Evolutionary conservation across 768 basidiomycete species (phyloP), one percentile per base, ranked within the genome.

Genomic region (Arthromyces matolae): DNA sequence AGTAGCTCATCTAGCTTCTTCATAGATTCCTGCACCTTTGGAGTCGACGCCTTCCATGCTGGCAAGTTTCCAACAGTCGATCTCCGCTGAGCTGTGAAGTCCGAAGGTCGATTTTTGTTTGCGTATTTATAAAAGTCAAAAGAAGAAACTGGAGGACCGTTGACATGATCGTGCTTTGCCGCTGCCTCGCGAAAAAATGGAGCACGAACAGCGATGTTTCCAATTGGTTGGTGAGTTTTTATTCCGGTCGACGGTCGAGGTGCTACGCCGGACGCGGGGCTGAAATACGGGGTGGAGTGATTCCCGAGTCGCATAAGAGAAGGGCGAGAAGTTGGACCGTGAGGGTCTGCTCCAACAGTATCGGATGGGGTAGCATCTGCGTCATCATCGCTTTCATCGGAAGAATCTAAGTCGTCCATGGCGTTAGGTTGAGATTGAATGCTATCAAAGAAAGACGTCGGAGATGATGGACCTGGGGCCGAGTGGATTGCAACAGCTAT

Each of bases 1-100:
- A 93, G 68, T 80, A 93, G 77, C 52, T 88, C 89, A 61, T 92
- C 88, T 54, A 92, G 67, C 65, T 74, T 79, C 66, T 68, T 73
- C 51, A 84, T 62, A 23, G 81, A 81, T 64, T 86, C 83, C 54
- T 80, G 71, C 50, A 73, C 75, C 34, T 61, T 68, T 54, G 72
- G 68, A 42, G 64, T 67, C 42, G 39, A 20, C 27, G 58, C 60
- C 49, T 63, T 58, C 62, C 69, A 68, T 33, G 57, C 61, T 27
- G 60, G 56, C 44, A 71, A 66, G 4, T 66, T 62, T 37, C 55
- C 59, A 14, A 58, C 46, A 41, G 50, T 53, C 57, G 58, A 59
- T 60, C 64, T 45, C 63, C 62, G 53, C 66, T 65, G 50, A 61
- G 54, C 42, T 60, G 40, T 9, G 34, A 29, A 61, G 50, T 29